These are phyloP conservation scores for Cyberlindnera xishuangbannaensis DNA, from an alignment of 805 yeast species.

Conservation along the genomic window DNA sequence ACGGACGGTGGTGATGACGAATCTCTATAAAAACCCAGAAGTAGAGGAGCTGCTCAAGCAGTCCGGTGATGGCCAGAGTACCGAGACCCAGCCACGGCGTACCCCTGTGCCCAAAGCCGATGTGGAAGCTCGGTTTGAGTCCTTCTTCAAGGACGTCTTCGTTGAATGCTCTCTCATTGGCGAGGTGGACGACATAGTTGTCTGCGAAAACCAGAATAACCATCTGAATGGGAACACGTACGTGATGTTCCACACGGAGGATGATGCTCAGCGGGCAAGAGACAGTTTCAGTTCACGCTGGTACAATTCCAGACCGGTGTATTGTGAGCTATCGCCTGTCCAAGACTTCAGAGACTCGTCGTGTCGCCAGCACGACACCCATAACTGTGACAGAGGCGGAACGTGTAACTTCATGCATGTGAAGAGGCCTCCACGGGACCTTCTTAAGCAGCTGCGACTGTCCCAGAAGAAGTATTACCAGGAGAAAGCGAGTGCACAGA, in stretches of 20 bases:
- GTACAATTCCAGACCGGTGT: constrained; percentile 76
- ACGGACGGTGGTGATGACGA: constrained; percentile 56
- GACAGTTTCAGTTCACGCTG: constrained; percentile 68
- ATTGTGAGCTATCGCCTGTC: constrained; percentile 75
- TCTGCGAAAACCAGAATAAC: constrained; percentile 78
- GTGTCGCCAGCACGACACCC: constrained; percentile 64
- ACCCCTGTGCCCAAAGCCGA: constrained; percentile 27
- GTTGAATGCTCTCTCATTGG: constrained; percentile 49
- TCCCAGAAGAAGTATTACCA: constrained; percentile 31
- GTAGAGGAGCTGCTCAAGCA: constrained; percentile 15
- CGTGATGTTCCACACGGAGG: constrained; percentile 49
- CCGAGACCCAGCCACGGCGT: constrained; percentile 16
- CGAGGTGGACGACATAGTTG: constrained; percentile 53
- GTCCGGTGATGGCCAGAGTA: constrained; percentile 34
- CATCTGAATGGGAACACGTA: constrained; percentile 87
- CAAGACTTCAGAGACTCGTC: constrained; percentile 61
- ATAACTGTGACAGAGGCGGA: constrained; percentile 70
- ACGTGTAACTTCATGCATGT: constrained; percentile 86
- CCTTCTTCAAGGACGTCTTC: constrained; percentile 67
- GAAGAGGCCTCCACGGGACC: constrained; percentile 43
- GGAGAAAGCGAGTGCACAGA: constrained; percentile 2
- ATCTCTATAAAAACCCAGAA: constrained; percentile 62
- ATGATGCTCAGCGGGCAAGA: constrained; percentile 56
- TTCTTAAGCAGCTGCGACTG: constrained; percentile 37
- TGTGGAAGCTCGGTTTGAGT: constrained; percentile 46